Base-by-base conservation (phyloP, 495 filamentous ascomycete genomes). In the Recurvomyces mirabilis region DNA sequence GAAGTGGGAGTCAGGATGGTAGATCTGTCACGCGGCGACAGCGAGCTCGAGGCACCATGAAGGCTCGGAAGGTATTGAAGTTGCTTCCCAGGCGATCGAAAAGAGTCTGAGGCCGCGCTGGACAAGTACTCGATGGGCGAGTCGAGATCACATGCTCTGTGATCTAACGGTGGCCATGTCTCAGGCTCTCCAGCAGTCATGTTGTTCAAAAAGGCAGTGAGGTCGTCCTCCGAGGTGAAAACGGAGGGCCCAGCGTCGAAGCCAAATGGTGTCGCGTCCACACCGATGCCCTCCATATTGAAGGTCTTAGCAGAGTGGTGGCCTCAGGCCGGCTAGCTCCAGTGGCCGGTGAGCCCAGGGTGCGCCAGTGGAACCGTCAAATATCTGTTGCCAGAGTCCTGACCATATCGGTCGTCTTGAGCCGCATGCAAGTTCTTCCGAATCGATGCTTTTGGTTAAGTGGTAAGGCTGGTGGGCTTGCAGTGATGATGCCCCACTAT, bases 1-100 rank as follows among this genome's bases (percentile, higher is more conserved):
- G 46, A 49, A 12, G 46, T 36, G 13, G 46, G 46, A 4, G 46
- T 49, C 7, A 42, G 15, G 28, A 42, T 43, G 26, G 26, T 2
- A 7, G 39, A 43, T 5, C 40, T 36, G 23, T 34, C 32, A 23
- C 44, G 25, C 17, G 44, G 44, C 25, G 44, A 49, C 13, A 32
- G 46, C 38, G 46, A 42, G 30, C 38, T 42, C 2, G 35, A 38
- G 25, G 24, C 44, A 10, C 14, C 26, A n/a, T n/a, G n/a, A n/a
- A n/a, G n/a, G n/a, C n/a, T n/a, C n/a, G n/a, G n/a, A n/a, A n/a
- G n/a, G n/a, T n/a, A n/a, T n/a, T n/a, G n/a, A n/a, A n/a, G 21
- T 25, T 32, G 22, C 17, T 25, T 47, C 26, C 46, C 46, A 14
- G 37, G 37, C 19, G 46, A 42, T 30, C 36, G n/a, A 23, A 30